Percentiles rank a stretch among this genome's conserved stretches.
Evolutionary conservation across 108 stramenopile genomes (phyloP).

Genomic region (Bacterosira constricta): DNA sequence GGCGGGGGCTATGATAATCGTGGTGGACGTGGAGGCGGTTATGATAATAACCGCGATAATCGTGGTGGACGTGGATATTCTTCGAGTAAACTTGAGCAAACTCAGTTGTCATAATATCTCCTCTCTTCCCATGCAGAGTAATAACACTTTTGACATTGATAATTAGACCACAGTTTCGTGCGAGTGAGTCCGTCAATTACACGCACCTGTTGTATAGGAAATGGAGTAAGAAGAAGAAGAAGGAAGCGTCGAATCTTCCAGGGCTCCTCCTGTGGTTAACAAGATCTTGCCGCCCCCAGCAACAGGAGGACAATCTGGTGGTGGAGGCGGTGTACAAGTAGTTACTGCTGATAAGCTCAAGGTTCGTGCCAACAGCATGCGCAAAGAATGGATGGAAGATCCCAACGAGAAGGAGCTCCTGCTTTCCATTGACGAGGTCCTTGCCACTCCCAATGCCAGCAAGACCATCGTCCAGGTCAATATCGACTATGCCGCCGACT

Average conservation of each 20-base stretch:
- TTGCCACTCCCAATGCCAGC: slow-evolving; percentile 64
- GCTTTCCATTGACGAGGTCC: slow-evolving; percentile 66
- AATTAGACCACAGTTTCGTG: too few relatives aligned
- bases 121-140: too few relatives aligned
- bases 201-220: too few relatives aligned
- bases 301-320: slow-evolving; percentile 13
- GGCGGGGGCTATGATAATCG: slow-evolving; percentile 25
- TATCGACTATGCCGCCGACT: slow-evolving; percentile 59
- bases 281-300: slow-evolving; percentile 55
- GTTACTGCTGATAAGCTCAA: slow-evolving; percentile 63
- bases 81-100: too few relatives aligned
- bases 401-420: slow-evolving; percentile 66
- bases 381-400: slow-evolving; percentile 70
- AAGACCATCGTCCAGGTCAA: slow-evolving; percentile 56
- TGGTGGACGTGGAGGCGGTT: slow-evolving; percentile 24
- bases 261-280: slow-evolving; percentile 59
- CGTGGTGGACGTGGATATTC: not conserved
- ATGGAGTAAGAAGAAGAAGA: too few relatives aligned
- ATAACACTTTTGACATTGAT: too few relatives aligned
- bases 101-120: too few relatives aligned
- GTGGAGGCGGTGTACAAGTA: slow-evolving; percentile 16
- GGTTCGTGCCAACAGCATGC: slow-evolving; percentile 66
- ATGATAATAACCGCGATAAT: not conserved
- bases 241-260: slow-evolving; percentile 15
- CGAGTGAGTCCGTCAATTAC: not conserved